These are phyloP conservation scores for Solanum piurae DNA, from an alignment of 257 asterid genomes.

Conservation along the genomic window DNA sequence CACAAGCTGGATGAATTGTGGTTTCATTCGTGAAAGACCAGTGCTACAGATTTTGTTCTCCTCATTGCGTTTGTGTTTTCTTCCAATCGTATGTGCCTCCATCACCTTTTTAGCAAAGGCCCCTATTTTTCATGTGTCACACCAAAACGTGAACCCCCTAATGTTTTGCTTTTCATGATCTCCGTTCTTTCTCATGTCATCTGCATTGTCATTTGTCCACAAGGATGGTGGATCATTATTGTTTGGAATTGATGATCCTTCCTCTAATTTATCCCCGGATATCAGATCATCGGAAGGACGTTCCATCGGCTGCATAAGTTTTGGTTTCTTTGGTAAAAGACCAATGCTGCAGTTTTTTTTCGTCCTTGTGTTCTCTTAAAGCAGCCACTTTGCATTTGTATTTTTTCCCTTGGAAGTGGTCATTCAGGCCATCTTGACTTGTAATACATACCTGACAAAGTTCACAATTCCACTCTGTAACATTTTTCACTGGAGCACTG, in stretches of 20 bases:
- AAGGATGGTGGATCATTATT: not conserved
- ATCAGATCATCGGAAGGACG: not conserved
- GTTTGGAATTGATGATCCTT: not conserved
- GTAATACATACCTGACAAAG: constrained; percentile 31
- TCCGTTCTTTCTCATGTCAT: not conserved
- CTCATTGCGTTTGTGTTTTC: constrained; percentile 42
- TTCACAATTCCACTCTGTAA: constrained; percentile 32
- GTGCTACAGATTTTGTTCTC: not conserved
- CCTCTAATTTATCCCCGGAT: not conserved
- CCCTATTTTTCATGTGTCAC: not conserved
- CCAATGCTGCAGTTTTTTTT: constrained; percentile 20
- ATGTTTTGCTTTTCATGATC: not conserved
- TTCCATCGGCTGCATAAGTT: not conserved
- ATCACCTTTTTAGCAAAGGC: constrained; percentile 1
- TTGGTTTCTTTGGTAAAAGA: constrained; percentile 8
- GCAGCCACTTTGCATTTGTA: constrained; percentile 40
- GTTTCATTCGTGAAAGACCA: too few species aligned
- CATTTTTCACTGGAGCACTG: constrained; percentile 8
- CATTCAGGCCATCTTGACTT: constrained; percentile 16
- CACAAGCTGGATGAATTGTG: too few species aligned
- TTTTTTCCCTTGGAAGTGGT: constrained; percentile 41
- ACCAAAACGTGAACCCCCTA: too few species aligned
- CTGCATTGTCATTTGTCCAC: not conserved
- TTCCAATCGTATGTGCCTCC: constrained; percentile 33
- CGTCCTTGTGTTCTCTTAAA: constrained; percentile 4